These are phyloP conservation scores for Vitis cinerea DNA, from an alignment of 164 flowering plant genomes.

Conservation along the genomic window DNA sequence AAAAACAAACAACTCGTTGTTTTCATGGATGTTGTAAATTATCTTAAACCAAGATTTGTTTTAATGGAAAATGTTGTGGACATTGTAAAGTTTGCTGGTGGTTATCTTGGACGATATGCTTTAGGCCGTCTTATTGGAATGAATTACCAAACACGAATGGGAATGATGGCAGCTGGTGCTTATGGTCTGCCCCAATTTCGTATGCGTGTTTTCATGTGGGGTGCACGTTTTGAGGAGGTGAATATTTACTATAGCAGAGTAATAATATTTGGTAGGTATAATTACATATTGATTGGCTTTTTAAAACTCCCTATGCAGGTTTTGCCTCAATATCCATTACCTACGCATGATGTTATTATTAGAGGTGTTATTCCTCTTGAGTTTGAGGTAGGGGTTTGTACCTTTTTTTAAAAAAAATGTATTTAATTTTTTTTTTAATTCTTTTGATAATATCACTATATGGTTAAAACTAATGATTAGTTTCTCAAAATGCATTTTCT, in stretches of 20 bases:
- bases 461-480: too few relatives aligned
- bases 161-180: conserved; percentile 83
- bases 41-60: conserved; percentile 64
- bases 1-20: conserved; percentile 72
- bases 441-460: too few relatives aligned
- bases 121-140: conserved; percentile 55
- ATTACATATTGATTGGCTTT: too few relatives aligned
- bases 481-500: too few relatives aligned
- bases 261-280: neutral
- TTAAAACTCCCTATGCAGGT: conserved; percentile 33
- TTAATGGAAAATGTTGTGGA: conserved; percentile 95
- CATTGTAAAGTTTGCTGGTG: conserved; percentile 56
- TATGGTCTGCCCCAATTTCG: conserved; percentile 90
- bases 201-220: conserved; percentile 85
- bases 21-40: conserved; percentile 74
- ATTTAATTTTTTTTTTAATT: too few relatives aligned
- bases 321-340: conserved; percentile 75
- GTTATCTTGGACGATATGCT: conserved; percentile 72
- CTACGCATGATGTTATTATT: conserved; percentile 68
- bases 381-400: conserved; percentile 56
- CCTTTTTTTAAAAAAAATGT: neutral
- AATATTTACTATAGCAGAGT: neutral
- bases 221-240: conserved; percentile 64
- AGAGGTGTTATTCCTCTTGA: conserved; percentile 52
- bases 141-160: conserved; percentile 76